A percentile compares a stretch with the other conserved stretches of the same genome.
These are phyloP conservation scores for Phytophthora uliginosa DNA, from an alignment of 352 stramenopile genomes.

Conservation along the genomic window DNA sequence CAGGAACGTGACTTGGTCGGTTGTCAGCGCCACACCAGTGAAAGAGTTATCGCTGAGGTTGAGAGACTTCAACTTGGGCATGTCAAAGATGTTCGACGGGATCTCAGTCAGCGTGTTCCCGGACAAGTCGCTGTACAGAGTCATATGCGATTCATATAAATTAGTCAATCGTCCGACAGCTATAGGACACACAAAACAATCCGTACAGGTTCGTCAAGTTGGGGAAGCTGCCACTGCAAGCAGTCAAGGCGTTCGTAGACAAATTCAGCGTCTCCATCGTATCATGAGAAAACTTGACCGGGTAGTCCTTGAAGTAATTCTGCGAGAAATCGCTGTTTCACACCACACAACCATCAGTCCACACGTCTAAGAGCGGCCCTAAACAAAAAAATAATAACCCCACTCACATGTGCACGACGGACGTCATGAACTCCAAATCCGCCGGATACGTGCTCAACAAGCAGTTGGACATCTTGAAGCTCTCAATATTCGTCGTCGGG, in stretches of 20 bases:
- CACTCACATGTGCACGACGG: conserved; percentile 61
- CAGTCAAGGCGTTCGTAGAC: conserved; percentile 61
- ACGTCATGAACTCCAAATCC: conserved; percentile 60
- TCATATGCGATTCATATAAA: not conserved
- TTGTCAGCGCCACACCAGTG: conserved; percentile 47
- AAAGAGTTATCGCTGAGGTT: conserved; percentile 64
- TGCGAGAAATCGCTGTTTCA: conserved; percentile 59
- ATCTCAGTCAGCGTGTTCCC: conserved; percentile 58
- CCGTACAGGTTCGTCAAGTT: conserved; percentile 63
- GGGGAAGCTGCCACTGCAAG: conserved; percentile 57
- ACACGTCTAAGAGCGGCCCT: not conserved
- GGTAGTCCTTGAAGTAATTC: conserved; percentile 70
- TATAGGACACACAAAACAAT: conserved; percentile 1
- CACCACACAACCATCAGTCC: not conserved
- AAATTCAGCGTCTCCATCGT: conserved; percentile 61
- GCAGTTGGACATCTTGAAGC: conserved; percentile 68
- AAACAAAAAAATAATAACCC: not conserved
- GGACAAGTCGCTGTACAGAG: conserved; percentile 53
- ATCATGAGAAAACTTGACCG: conserved; percentile 56
- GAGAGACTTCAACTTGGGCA: conserved; percentile 52
- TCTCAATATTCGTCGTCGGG: conserved; percentile 51
- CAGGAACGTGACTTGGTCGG: conserved; percentile 55
- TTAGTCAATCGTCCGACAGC: not conserved
- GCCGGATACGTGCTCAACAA: conserved; percentile 59
- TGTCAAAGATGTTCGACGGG: conserved; percentile 54